Evolutionary conservation across 116 monocot species (phyloP).

Genomic region (Cymodocea nodosa): DNA sequence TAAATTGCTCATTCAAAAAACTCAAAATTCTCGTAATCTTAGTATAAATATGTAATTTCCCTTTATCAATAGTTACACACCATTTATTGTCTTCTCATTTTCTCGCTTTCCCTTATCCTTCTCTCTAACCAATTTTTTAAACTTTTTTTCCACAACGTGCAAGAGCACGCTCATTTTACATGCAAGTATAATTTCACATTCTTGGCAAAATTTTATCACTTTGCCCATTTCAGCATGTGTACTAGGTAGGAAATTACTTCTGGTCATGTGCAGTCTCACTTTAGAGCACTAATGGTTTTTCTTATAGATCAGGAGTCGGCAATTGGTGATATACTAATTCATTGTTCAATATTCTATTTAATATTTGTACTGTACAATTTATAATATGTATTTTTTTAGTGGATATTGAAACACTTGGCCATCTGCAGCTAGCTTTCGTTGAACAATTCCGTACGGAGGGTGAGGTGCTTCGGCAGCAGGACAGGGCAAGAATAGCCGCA

Average conservation of each 20-base stretch:
- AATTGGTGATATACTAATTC: neutral
- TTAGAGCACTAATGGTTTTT: neutral
- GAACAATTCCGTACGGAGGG: conserved; percentile 11
- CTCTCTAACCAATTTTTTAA: too few relatives aligned
- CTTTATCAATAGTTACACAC: too few relatives aligned
- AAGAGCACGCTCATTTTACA: too few relatives aligned
- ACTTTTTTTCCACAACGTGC: too few relatives aligned
- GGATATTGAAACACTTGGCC: neutral
- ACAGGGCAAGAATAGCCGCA: conserved; percentile 13
- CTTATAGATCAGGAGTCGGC: neutral
- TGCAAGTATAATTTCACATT: too few relatives aligned
- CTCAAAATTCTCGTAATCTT: too few relatives aligned
- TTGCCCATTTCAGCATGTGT: too few relatives aligned
- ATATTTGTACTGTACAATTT: neutral
- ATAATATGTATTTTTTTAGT: neutral
- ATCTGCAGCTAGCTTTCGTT: neutral
- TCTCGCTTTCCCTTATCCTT: too few relatives aligned
- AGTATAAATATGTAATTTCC: too few relatives aligned
- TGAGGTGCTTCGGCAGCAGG: conserved; percentile 20
- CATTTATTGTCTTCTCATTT: too few relatives aligned
- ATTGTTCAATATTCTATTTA: neutral
- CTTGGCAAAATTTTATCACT: too few relatives aligned
- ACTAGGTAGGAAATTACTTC: neutral
- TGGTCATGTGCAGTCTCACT: neutral
- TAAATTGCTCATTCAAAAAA: too few relatives aligned